A percentile compares a stretch with the other conserved stretches of the same genome.
phyloP scores from a whole-genome alignment of 2,329 filamentous ascomycete species.

The Huntiella bhutanensis region DNA sequence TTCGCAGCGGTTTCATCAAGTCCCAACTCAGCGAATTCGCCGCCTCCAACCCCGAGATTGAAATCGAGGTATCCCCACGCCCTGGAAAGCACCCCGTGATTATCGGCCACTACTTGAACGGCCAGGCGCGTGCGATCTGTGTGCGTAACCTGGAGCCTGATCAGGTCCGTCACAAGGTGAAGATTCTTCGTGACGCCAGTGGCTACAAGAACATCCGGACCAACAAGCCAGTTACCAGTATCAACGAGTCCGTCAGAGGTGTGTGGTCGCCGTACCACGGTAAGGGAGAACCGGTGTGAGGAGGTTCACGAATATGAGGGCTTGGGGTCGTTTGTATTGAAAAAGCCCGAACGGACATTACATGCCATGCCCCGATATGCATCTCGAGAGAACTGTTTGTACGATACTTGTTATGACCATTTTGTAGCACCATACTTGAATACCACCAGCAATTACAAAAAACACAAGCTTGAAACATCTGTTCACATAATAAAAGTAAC shows the following conservation, averaged over 20 bases:
- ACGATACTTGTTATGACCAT: constrained; percentile 11
- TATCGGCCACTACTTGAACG: constrained; percentile 83
- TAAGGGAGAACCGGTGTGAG: constrained; percentile 33
- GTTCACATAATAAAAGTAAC: neutral
- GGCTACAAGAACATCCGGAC: constrained; percentile 52
- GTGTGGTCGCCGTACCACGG: constrained; percentile 55
- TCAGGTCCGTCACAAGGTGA: constrained; percentile 64
- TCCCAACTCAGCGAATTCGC: constrained; percentile 61
- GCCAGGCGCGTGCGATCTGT: constrained; percentile 66
- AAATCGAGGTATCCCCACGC: constrained; percentile 78
- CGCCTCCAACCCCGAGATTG: constrained; percentile 63
- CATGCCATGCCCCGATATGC: neutral
- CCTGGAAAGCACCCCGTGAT: constrained; percentile 82
- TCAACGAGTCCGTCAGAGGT: constrained; percentile 47
- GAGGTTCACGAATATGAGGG: neutral
- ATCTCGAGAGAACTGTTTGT: neutral
- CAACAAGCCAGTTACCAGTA: constrained; percentile 45
- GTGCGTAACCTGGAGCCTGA: constrained; percentile 68
- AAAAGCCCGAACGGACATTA: neutral
- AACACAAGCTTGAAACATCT: neutral
- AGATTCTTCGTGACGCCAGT: constrained; percentile 52
- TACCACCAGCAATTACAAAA: neutral
- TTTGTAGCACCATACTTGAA: neutral
- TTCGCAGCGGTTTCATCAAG: constrained; percentile 60
- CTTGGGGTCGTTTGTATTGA: neutral